Percentiles rank a stretch among this genome's conserved stretches.
Conservation (phyloP, 768 basidiomycete genomes). For the Mycena olivaceomarginata region DNA sequence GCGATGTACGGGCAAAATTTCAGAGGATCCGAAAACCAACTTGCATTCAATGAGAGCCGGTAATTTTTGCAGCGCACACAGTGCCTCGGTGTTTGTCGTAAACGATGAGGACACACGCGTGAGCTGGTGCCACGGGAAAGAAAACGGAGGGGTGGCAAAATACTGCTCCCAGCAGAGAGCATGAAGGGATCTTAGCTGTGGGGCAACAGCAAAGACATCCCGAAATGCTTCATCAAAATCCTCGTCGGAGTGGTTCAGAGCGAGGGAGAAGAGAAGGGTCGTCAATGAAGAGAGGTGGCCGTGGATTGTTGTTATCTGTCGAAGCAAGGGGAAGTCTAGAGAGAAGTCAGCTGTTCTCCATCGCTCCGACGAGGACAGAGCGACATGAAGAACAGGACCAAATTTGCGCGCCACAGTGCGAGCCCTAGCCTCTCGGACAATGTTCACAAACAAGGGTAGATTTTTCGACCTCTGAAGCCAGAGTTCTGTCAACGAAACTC, state of each 20-base stretch:
- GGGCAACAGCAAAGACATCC: constrained; percentile 10
- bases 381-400: constrained; percentile 3
- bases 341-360: constrained; percentile 5
- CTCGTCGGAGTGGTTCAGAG: neutral
- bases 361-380: neutral
- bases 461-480: neutral
- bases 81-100: constrained; percentile 11
- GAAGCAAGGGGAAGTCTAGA: neutral
- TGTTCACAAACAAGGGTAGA: constrained; percentile 8
- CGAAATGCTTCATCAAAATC: neutral
- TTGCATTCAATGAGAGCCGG: constrained; percentile 19
- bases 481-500: constrained; percentile 10
- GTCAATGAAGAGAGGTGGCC: neutral
- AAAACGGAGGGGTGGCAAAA: constrained; percentile 15
- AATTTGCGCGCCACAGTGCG: neutral
- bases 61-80: neutral
- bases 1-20: neutral
- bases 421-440: neutral
- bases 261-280: neutral
- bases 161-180: neutral
- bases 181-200: neutral
- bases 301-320: neutral
- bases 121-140: constrained; percentile 29
- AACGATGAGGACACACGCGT: constrained; percentile 23
- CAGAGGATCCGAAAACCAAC: neutral